Percentiles rank a stretch among this genome's conserved stretches.
Evolutionary conservation across 371 early-diverging fungal species (phyloP).

Genomic region (Chytridium lagenaria): DNA sequence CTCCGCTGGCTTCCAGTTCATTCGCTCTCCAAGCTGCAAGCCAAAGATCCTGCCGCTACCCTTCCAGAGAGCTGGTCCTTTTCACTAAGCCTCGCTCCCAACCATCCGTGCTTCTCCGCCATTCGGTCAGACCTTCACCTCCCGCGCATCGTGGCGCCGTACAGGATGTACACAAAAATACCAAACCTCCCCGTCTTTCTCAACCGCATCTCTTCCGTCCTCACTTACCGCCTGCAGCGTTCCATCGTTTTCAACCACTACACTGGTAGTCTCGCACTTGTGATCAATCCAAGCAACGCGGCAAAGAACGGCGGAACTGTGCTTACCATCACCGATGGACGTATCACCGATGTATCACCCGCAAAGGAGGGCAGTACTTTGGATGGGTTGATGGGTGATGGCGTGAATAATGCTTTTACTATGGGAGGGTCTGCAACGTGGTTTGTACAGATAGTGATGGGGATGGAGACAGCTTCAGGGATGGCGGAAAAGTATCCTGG

Average conservation of each 20-base stretch:
- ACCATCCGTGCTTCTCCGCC: constrained; percentile 1
- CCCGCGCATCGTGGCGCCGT: not conserved
- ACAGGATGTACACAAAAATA: not conserved
- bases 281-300: not conserved
- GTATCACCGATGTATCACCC: not conserved
- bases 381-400: not conserved
- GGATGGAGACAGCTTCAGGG: not conserved
- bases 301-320: not conserved
- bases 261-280: not conserved
- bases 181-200: not conserved
- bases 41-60: not conserved
- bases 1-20: not conserved
- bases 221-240: not conserved
- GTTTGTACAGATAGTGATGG: not conserved
- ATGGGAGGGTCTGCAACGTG: not conserved
- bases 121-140: not conserved
- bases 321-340: not conserved
- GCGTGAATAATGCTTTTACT: not conserved
- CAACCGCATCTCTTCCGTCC: not conserved
- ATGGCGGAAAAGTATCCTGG: not conserved
- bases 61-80: not conserved
- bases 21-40: not conserved
- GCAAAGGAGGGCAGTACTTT: not conserved
- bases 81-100: not conserved
- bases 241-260: not conserved